Evolutionary conservation across 768 basidiomycete species (phyloP), one percentile per base, ranked within the genome.

Genomic region (Russula foetens): DNA sequence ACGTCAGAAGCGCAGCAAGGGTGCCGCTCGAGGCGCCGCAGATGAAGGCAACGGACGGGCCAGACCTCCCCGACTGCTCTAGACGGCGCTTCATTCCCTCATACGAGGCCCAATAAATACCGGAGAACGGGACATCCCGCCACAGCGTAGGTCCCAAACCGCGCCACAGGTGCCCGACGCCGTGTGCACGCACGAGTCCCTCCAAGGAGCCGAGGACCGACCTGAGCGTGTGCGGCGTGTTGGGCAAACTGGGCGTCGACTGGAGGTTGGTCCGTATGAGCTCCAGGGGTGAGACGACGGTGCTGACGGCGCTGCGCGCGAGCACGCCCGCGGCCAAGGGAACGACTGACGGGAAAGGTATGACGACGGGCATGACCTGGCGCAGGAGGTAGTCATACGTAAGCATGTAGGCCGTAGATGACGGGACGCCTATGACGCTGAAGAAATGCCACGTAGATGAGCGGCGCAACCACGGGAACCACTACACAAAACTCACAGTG

Each of bases 81-180:
- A 93, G 82, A 17, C 71, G 67, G 21, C 77, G 75, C 75, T 97
- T 98, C 74, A 84, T 82, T 0, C 82, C 75, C 71, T 99, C 96
- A 70, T 98, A 98, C 26, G 88, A 85, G 4, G 92, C 91, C 97
- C 97, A 99, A 69, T 99, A 99, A 33, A 96, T 76, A 12, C 95
- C 97, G 43, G 91, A 93, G 71, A 99, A 99, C 0, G 97, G 96
- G 7, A 98, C 95, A 67, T 99, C 97, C 52, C 97, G 82, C 94
- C 94, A 98, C 9, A 99, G 77, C 5, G 93, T 96, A 2, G 95
- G 83, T 0, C 89, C 89, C 8, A 99, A 78, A 0, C 97, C 97
- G 55, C 92, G 80, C 92, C 93, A 99, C 28, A 98, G 79, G 51
- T 82, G 86, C 11, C 75, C 71, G 7, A 85, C 66, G 7, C 95